Percentiles rank a stretch among this genome's conserved stretches.
These are phyloP conservation scores for Leucosporidium yakuticum DNA, from an alignment of 768 basidiomycete species.

Conservation along the genomic window DNA sequence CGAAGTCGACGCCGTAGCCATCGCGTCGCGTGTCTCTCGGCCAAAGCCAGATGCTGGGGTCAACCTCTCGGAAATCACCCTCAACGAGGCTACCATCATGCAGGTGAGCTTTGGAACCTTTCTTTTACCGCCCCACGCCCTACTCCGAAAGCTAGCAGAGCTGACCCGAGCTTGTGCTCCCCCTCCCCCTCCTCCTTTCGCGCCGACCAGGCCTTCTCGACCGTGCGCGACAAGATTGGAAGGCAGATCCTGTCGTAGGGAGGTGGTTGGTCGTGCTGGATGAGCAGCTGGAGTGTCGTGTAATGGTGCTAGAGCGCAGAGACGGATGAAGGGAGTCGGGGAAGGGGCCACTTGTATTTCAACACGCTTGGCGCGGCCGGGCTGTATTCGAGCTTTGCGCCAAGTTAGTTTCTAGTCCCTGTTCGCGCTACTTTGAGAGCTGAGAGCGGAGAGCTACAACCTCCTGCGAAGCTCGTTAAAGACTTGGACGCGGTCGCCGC, in stretches of 20 bases:
- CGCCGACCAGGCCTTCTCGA: slow-evolving; percentile 34
- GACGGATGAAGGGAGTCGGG: too few species aligned
- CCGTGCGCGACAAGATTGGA: slow-evolving; percentile 34
- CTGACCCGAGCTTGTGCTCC: background rate
- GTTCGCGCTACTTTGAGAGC: too few species aligned
- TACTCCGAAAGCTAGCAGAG: too few species aligned
- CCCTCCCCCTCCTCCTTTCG: background rate
- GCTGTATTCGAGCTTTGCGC: too few species aligned
- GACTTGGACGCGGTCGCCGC: too few species aligned
- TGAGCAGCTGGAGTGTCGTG: too few species aligned
- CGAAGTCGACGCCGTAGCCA: slow-evolving; percentile 92
- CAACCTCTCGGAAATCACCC: slow-evolving; percentile 80
- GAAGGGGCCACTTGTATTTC: too few species aligned
- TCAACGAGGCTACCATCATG: slow-evolving; percentile 73
- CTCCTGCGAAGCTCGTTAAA: too few species aligned
- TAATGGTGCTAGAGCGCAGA: too few species aligned
- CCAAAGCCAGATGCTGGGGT: slow-evolving; percentile 65
- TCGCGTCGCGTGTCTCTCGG: slow-evolving; percentile 86
- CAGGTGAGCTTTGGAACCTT: slow-evolving; percentile 9
- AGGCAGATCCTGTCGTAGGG: slow-evolving; percentile 20
- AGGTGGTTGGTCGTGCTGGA: background rate
- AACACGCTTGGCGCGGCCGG: too few species aligned
- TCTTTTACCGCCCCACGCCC: background rate
- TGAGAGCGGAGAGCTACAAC: too few species aligned
- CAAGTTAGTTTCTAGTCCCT: too few species aligned